A percentile compares a stretch with the other conserved stretches of the same genome.
Evolutionary conservation across 75 land plant genomes (phyloP).

Genomic region (Sequoiadendron giganteum): DNA sequence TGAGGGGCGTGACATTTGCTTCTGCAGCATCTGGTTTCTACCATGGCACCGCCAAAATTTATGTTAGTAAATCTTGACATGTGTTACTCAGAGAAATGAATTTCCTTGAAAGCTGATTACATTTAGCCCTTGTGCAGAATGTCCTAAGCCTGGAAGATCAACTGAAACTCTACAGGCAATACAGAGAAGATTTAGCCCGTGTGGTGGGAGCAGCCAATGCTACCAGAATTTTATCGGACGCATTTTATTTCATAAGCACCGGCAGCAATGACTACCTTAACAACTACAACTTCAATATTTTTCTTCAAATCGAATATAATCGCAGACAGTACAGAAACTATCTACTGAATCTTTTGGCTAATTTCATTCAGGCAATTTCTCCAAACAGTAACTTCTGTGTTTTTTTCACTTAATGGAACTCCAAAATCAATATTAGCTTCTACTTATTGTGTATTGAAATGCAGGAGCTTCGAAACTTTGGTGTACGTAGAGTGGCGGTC

Average conservation of each 20-base stretch:
- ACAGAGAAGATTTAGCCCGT: background rate
- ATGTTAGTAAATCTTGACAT: background rate
- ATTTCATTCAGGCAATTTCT: conserved; percentile 41
- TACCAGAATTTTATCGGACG: background rate
- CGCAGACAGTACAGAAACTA: background rate
- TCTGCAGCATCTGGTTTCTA: background rate
- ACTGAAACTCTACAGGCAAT: background rate
- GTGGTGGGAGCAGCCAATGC: conserved; percentile 11
- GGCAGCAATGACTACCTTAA: conserved; percentile 15
- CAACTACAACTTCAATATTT: conserved; percentile 3
- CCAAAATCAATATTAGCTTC: background rate
- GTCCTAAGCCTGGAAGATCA: background rate
- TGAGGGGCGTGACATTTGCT: background rate
- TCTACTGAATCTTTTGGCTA: conserved; percentile 10
- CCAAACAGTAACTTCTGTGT: background rate
- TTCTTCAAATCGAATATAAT: background rate
- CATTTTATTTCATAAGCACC: conserved; percentile 5
- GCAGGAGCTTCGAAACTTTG: conserved; percentile 60
- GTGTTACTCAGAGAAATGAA: background rate
- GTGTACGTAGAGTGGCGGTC: conserved; percentile 73
- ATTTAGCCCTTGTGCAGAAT: background rate
- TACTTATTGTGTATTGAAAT: background rate
- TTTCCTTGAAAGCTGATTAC: background rate
- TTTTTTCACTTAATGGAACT: background rate
- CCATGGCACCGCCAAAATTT: background rate